Percentiles rank a stretch among this genome's conserved stretches.
Conservation (phyloP, 768 basidiomycete species). For the Coprinellus micaceus region DNA sequence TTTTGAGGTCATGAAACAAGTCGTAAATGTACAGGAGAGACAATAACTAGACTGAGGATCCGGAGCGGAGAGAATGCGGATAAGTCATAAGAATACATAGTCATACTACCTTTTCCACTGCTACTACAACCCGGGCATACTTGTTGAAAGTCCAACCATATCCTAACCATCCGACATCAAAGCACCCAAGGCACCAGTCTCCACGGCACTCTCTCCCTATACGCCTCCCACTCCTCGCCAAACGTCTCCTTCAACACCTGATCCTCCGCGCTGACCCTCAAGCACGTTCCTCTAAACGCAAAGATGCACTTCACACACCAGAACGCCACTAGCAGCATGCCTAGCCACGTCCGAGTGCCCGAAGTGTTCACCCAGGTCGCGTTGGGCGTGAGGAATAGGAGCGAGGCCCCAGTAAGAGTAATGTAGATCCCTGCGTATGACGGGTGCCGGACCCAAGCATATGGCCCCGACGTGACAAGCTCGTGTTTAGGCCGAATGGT, state of each 20-base stretch:
- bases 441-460: constrained; percentile 43
- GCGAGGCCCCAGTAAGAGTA: constrained; percentile 31
- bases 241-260: constrained; percentile 31
- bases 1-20: too few relatives aligned
- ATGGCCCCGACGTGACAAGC: constrained; percentile 41
- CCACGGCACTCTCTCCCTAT: constrained; percentile 33
- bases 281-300: constrained; percentile 30
- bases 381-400: constrained; percentile 28
- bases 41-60: too few relatives aligned
- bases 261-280: constrained; percentile 34
- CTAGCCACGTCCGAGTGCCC: constrained; percentile 20
- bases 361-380: constrained; percentile 26
- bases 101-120: too few relatives aligned
- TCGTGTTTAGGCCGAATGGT: constrained; percentile 37
- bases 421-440: constrained; percentile 40
- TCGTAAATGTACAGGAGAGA: too few relatives aligned
- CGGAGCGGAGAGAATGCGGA: too few relatives aligned
- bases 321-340: constrained; percentile 18
- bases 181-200: constrained; percentile 37
- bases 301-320: constrained; percentile 34
- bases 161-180: constrained; percentile 4
- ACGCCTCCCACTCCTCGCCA: constrained; percentile 33
- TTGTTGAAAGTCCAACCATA: not conserved
- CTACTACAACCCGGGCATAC: too few relatives aligned
- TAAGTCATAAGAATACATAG: too few relatives aligned